Evolutionary conservation across 257 asterid genomes (phyloP), one percentile per base, ranked within the genome.

Genomic region (Solanum chilense): DNA sequence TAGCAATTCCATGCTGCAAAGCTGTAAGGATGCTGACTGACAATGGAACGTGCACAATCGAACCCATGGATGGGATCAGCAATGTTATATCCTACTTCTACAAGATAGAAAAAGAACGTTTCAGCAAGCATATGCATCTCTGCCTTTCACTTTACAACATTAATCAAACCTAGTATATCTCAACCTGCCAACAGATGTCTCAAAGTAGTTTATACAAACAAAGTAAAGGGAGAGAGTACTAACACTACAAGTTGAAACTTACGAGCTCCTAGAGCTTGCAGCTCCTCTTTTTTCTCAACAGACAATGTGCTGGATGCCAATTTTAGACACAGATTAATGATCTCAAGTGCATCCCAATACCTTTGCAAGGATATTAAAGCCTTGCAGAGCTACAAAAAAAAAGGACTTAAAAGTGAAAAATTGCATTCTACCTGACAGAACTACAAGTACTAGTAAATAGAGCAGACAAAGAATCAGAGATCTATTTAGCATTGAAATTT

Each of bases 1-100:
- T 92, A 96, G 94, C 93, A 95, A 88, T 92, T 96, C 99, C 99
- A 96, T 56, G 98, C 98, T 89, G 98, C 89, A 87, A 92, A 90
- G 95, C 97, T 95, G 88, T 90, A 88, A 84, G 99, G 99, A 89
- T 89, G 94, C 78, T 91, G 93, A 87, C 84, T 84, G 77, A 94
- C 94, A 90, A 96, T 87, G 89, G 89, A 88, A 33, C 95, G 97
- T 60, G 93, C 97, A 85, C 89, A 92, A 35, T 93, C 96, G 90
- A 93, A 94, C 68, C 96, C 99, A 73, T 87, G 95, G 47, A 92
- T 89, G 89, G 98, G 96, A 90, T 95, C 98, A 86, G 92, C 87
- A 84, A 92, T 92, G 88, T 90, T 88, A 86, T 91, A 94, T 87
- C 93, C 93, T 87, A 95, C 88, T 89, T 93, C 98, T 93, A 69